These are phyloP conservation scores for Amaranthus tricolor DNA, from an alignment of 179 eudicot species.

Conservation along the genomic window DNA sequence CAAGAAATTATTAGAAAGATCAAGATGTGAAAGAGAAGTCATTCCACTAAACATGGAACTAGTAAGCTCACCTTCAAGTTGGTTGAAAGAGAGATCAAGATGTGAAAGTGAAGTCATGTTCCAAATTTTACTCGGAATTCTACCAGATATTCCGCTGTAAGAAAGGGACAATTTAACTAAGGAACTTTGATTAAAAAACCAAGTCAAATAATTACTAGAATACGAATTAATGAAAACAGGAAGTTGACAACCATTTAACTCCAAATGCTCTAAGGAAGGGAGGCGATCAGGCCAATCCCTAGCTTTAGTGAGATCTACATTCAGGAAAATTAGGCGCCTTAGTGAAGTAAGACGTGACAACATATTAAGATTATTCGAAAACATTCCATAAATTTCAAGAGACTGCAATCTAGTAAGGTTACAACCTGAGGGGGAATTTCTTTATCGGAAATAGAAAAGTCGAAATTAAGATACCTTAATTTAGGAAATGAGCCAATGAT, in stretches of 20 bases:
- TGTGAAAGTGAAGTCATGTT: constrained; percentile 15
- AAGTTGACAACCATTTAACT: constrained; percentile 13
- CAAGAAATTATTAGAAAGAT: no score
- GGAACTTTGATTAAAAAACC: constrained; percentile 25
- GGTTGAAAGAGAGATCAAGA: no score
- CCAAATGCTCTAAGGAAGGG: constrained; percentile 24
- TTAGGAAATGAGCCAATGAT: constrained; percentile 26
- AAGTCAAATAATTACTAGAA: constrained; percentile 13
- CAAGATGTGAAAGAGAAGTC: no score
- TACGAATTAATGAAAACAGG: constrained; percentile 20
- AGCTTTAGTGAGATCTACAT: constrained; percentile 9
- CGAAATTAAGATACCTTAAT: constrained; percentile 16
- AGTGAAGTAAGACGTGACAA: constrained; percentile 21
- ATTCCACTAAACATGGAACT: no score
- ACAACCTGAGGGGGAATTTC: constrained; percentile 21
- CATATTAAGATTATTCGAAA: constrained; percentile 19
- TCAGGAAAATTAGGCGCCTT: constrained; percentile 12
- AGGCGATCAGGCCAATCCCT: constrained; percentile 24
- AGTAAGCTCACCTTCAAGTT: no score
- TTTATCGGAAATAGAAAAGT: no score
- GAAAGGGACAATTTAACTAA: constrained; percentile 3
- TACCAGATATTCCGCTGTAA: background rate
- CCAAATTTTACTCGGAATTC: constrained; percentile 18
- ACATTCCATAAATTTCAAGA: constrained; percentile 18
- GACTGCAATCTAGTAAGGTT: constrained; percentile 21